Base-by-base conservation (phyloP, 495 filamentous ascomycete genomes). In the Penicillium canescens region DNA sequence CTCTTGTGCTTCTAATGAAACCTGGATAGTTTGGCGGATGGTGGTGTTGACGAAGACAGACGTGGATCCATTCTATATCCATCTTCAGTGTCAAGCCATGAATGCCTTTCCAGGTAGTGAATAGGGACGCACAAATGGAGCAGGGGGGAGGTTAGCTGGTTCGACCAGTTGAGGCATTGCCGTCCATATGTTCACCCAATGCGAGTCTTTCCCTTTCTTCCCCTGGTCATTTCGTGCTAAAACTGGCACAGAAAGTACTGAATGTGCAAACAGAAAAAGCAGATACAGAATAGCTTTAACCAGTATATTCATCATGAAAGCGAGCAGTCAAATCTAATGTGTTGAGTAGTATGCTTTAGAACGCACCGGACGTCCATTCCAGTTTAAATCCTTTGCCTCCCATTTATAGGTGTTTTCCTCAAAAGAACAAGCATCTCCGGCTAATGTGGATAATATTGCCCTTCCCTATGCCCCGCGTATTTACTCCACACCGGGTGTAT, bases 131-230 rank as follows among this genome's bases (percentile, higher is more conserved):
- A 86, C 84, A 60, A 81, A 88, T 33, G 82, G 82, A 2, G 74
- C 57, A 1, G 79, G 78, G 10, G 84, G 85, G 45, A 88, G 73
- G 59, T 87, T 87, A 49, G 65, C 75, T 24, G 74, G 76, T 56
- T 89, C 85, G 5, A 82, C 81, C 13, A 85, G 63, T 67, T 88
- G 84, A 3, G 85, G 83, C 84, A 87, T 88, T 7, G 82, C 72
- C 0, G 82, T 79, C 85, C 85, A 88, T 2, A 82, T 82, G 52
- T 77, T 75, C 7, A 86, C 82, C 86, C 86, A 89, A 52, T 85
- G 82, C 0, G n/a, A 44, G 8, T 43, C 8, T 18, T 18, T 21
- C 6, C 11, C 7, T 12, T 26, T 11, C 2, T 28, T 11, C 2
- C 11, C 36, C 21, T 43, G 39, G 37, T 28, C 38, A 37, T 18